Evolutionary conservation across 2,329 filamentous ascomycete species (phyloP).

Genomic region (Ciborinia camelliae): DNA sequence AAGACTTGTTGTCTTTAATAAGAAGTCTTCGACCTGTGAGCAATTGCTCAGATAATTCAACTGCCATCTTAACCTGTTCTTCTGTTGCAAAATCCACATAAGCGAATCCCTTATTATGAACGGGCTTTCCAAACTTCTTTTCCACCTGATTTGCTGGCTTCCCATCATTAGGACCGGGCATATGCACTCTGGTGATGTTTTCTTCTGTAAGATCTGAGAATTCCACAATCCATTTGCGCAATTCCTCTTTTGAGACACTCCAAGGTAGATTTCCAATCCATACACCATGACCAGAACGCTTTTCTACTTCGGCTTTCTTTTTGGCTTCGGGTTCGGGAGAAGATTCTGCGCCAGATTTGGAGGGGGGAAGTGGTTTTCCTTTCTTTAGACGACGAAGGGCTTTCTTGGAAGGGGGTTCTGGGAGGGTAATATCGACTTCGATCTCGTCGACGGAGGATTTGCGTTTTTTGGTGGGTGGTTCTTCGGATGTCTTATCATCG

Average conservation of each 20-base stretch:
- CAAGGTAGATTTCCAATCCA: slow-evolving; percentile 98
- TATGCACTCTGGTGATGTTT: slow-evolving; percentile 72
- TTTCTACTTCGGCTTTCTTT: slow-evolving; percentile 44
- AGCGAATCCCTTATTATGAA: slow-evolving; percentile 83
- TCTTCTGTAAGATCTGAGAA: slow-evolving; percentile 64
- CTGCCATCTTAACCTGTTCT: slow-evolving; percentile 66
- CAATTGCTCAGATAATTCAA: slow-evolving; percentile 81
- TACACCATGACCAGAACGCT: slow-evolving; percentile 76
- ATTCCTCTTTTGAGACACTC: slow-evolving; percentile 66
- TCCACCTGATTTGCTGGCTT: slow-evolving; percentile 37
- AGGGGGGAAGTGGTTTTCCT: slow-evolving; percentile 55
- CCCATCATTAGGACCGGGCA: slow-evolving; percentile 48
- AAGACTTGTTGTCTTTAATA: slow-evolving; percentile 90
- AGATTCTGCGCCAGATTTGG: slow-evolving; percentile 43
- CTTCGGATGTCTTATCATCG: slow-evolving; percentile 19
- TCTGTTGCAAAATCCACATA: slow-evolving; percentile 83
- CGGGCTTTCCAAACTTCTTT: slow-evolving; percentile 33
- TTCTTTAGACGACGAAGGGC: slow-evolving; percentile 88
- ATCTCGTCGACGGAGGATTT: slow-evolving; percentile 69
- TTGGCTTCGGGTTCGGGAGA: slow-evolving; percentile 42
- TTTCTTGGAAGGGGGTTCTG: slow-evolving; percentile 93
- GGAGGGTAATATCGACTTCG: slow-evolving; percentile 84
- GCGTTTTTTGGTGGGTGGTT: slow-evolving; percentile 55
- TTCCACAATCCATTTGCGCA: slow-evolving; percentile 76
- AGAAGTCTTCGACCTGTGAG: slow-evolving; percentile 74